These are phyloP conservation scores for Epichloe sylvatica DNA, from an alignment of 2,329 filamentous ascomycete species.

Conservation along the genomic window DNA sequence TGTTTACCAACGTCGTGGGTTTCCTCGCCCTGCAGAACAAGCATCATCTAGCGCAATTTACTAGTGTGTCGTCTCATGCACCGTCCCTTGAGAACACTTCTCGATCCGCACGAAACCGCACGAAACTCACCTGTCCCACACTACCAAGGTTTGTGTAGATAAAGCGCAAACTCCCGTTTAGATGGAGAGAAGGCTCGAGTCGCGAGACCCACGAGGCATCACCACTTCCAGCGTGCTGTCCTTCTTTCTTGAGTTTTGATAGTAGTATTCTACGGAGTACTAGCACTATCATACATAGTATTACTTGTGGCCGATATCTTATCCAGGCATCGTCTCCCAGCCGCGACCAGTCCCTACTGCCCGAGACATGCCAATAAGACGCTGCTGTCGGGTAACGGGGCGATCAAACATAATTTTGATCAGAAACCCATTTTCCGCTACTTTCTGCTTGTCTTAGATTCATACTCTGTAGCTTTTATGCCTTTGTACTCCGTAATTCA, in stretches of 20 bases:
- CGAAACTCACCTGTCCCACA: background rate
- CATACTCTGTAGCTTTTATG: background rate
- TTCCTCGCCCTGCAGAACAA: background rate
- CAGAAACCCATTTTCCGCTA: background rate
- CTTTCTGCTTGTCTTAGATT: background rate
- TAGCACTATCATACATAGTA: background rate
- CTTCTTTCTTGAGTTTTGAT: background rate
- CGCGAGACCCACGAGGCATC: background rate
- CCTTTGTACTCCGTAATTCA: background rate
- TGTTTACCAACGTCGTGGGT: background rate
- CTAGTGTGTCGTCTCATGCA: background rate
- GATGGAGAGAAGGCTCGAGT: background rate
- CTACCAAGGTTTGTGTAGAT: background rate
- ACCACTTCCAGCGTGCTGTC: too few relatives aligned
- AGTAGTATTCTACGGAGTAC: background rate
- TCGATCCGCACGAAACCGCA: background rate
- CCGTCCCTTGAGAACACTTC: background rate
- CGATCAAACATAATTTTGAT: background rate
- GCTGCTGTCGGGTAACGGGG: background rate
- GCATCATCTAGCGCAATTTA: background rate
- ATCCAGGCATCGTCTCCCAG: background rate
- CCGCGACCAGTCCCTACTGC: background rate
- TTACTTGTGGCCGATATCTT: background rate
- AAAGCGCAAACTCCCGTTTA: too few relatives aligned
- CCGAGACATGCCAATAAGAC: background rate